Evolutionary conservation across 129 eudicot species (phyloP), one percentile per base, ranked within the genome.

Genomic region (Glebionis coronaria): DNA sequence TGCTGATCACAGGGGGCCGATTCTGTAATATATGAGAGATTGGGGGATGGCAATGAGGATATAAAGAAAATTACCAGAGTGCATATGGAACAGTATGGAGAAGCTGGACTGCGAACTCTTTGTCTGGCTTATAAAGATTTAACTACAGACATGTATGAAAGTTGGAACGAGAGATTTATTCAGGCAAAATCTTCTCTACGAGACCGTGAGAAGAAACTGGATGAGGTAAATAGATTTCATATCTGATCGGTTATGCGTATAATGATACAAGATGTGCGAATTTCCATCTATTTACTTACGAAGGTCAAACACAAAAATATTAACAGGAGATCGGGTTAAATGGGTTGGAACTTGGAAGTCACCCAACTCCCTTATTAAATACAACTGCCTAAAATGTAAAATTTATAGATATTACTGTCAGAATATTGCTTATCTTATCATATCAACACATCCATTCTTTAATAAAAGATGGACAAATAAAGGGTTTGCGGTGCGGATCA

Each of bases 101-200:
- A 95, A 71, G 88, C 98, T 65, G 98, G 98, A 54, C 77, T 93
- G 76, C 95, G 98, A 38, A 93, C 98, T 16, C 95, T 93, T 68
- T 93, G 98, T 67, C 74, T 93, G 81, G 98, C 98, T 46, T 93
- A 84, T 68, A 84, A 71, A 83, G 86, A 88, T 84, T 77, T 88
- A 72, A 86, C 68, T 75, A 52, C 81, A 11, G 97, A 86, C 16
- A 54, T 57, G 52, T 93, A 93, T 77, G 96, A 93, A 73, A 81
- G 72, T 52, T 93, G 98, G 98, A 93, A 93, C 63, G 98, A 93
- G 79, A 88, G 86, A 81, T 93, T 70, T 73, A 86, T 88, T 23
- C 86, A 86, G 72, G 97, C 98, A 56, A 93, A 93, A 76, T 86
- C 98, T 72, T 82, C 92, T 27, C 63, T 93, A 28, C 84, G 95